Evolutionary conservation across 768 basidiomycete genomes (phyloP).

Genomic region (Plicaturopsis crispa): DNA sequence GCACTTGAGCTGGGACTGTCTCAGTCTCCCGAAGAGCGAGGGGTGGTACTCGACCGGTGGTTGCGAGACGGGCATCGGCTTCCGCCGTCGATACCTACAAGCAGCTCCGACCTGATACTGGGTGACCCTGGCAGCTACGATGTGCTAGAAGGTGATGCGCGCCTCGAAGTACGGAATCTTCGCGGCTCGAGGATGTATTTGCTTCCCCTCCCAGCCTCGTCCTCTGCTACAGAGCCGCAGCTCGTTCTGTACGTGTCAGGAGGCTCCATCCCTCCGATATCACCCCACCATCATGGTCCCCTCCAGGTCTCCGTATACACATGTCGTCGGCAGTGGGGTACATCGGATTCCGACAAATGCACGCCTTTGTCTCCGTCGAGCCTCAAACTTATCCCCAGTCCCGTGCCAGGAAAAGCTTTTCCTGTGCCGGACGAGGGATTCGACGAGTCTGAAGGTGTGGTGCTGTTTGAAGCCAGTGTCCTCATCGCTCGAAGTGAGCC

Average conservation of each 20-base stretch:
- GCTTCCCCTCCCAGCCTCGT: slow-evolving; percentile 31
- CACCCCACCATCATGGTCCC: slow-evolving; percentile 38
- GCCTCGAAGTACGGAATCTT: slow-evolving; percentile 38
- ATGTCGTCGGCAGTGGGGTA: slow-evolving; percentile 26
- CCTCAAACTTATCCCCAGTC: slow-evolving; percentile 59
- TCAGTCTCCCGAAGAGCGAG: slow-evolving; percentile 18
- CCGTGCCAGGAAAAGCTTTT: slow-evolving; percentile 43
- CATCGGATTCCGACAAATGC: slow-evolving; percentile 25
- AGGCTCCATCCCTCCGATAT: slow-evolving; percentile 43
- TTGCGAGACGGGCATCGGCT: slow-evolving; percentile 51
- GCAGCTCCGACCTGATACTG: slow-evolving; percentile 11
- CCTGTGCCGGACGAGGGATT: slow-evolving; percentile 62
- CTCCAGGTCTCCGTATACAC: slow-evolving; percentile 39
- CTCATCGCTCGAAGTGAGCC: slow-evolving; percentile 8
- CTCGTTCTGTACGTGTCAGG: slow-evolving; percentile 55
- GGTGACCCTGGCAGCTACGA: slow-evolving; percentile 22
- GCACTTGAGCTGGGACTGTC: slow-evolving; percentile 58
- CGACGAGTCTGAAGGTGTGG: slow-evolving; percentile 71
- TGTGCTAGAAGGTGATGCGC: slow-evolving; percentile 25
- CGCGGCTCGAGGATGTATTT: slow-evolving; percentile 37
- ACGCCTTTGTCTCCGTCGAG: slow-evolving; percentile 31
- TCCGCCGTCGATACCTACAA: slow-evolving; percentile 18
- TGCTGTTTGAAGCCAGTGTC: slow-evolving; percentile 51
- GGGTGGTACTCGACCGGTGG: slow-evolving; percentile 52
- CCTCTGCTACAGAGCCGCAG: slow-evolving; percentile 14